phyloP scores from a whole-genome alignment of 164 flowering plant species.

The Nymphaea thermarum region DNA sequence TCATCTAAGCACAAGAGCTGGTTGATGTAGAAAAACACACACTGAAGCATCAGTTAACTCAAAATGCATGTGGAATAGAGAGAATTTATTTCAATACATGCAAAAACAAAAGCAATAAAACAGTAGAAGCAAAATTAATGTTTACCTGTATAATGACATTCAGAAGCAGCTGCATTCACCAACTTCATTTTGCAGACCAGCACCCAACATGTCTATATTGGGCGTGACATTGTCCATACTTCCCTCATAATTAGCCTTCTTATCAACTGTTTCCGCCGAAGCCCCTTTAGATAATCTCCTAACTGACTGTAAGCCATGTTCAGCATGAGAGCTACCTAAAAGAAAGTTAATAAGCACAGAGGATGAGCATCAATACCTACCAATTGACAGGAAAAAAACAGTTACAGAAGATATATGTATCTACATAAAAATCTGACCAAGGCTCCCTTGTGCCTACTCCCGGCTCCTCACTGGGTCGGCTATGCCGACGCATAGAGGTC shows the following conservation, averaged over 20 bases:
- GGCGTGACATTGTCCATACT: constrained; percentile 9
- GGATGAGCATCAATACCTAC: not conserved
- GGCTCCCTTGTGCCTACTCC: constrained; percentile 76
- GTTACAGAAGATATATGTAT: not conserved
- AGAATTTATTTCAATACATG: not conserved
- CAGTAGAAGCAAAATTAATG: not conserved
- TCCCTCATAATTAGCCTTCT: constrained; percentile 16
- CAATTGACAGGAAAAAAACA: not conserved
- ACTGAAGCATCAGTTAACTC: not conserved
- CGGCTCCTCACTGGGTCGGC: too few species aligned
- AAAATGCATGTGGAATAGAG: not conserved
- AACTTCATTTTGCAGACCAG: constrained; percentile 81
- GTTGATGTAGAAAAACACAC: not conserved
- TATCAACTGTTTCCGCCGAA: constrained; percentile 13
- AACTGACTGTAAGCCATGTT: constrained; percentile 22
- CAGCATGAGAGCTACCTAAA: constrained; percentile 48
- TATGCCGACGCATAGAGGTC: too few species aligned
- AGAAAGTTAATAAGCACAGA: not conserved
- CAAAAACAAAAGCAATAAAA: not conserved
- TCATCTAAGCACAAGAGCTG: too few species aligned
- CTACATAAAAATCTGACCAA: constrained; percentile 33
- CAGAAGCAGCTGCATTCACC: constrained; percentile 96
- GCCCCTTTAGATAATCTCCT: constrained; percentile 13
- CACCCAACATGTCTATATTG: constrained; percentile 38
- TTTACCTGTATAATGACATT: constrained; percentile 96